Evolutionary conservation across 768 basidiomycete species (phyloP).

Genomic region (Rhodotorula paludigena): DNA sequence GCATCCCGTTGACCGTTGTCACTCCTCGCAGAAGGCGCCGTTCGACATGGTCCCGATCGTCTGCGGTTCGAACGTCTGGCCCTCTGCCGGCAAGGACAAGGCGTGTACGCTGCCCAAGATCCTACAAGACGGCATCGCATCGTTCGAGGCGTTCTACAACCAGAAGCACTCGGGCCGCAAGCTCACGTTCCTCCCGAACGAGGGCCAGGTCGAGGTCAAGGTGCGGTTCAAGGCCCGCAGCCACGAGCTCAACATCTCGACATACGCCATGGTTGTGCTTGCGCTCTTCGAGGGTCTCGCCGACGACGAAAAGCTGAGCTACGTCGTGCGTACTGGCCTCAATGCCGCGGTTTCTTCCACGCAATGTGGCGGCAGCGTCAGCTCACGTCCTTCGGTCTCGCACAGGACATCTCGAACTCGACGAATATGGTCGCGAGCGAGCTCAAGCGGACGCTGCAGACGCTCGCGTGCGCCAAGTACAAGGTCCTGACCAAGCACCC

Average conservation of each 20-base stretch:
- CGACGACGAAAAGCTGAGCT: constrained; percentile 68
- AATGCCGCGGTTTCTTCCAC: too few relatives aligned
- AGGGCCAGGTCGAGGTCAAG: constrained; percentile 84
- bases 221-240: constrained; percentile 69
- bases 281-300: constrained; percentile 72
- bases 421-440: constrained; percentile 71
- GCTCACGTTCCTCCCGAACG: constrained; percentile 82
- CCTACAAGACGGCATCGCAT: constrained; percentile 62
- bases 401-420: constrained; percentile 73
- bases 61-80: constrained; percentile 97
- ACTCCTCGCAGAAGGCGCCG: constrained; percentile 58
- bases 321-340: constrained; percentile 57
- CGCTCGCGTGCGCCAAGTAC: constrained; percentile 89
- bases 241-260: constrained; percentile 90
- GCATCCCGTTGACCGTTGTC: background rate
- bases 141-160: constrained; percentile 85
- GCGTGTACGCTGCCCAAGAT: constrained; percentile 63
- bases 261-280: constrained; percentile 78
- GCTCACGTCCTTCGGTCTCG: background rate
- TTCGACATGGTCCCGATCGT: constrained; percentile 82
- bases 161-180: constrained; percentile 81
- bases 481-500: constrained; percentile 89
- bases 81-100: constrained; percentile 62
- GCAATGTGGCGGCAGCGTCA: background rate
- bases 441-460: constrained; percentile 86